phyloP scores from a whole-genome alignment of 225 moss, liverwort and hornwort species.

The Lunularia cruciata region DNA sequence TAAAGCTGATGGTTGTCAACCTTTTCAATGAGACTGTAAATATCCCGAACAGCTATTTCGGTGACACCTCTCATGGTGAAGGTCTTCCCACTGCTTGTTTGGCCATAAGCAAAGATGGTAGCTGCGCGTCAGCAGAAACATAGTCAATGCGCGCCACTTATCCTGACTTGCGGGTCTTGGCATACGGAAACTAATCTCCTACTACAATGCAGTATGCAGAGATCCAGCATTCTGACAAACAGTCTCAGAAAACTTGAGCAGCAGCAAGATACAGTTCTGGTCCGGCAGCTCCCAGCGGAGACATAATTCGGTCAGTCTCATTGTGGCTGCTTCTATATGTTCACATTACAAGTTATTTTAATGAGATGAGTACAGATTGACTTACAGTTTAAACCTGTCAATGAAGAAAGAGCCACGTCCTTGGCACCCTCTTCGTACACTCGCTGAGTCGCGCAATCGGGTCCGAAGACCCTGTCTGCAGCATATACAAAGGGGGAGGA shows the following conservation, averaged over 20 bases:
- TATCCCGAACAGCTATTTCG: constrained; percentile 85
- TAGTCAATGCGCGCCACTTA: neutral
- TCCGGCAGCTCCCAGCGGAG: too few species aligned
- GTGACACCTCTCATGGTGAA: constrained; percentile 96
- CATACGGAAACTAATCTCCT: too few species aligned
- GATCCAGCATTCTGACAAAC: too few species aligned
- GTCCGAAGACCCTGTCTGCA: constrained; percentile 95
- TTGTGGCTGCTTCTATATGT: too few species aligned
- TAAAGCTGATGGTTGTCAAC: constrained; percentile 28
- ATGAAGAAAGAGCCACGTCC: constrained; percentile 90
- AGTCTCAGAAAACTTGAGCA: too few species aligned
- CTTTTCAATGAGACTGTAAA: constrained; percentile 68
- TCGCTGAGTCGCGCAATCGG: constrained; percentile 75
- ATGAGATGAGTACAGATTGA: neutral
- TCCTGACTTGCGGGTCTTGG: too few species aligned
- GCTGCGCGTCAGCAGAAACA: constrained; percentile 44
- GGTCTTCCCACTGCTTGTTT: constrained; percentile 98
- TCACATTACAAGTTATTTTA: too few species aligned
- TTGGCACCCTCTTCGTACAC: constrained; percentile 98
- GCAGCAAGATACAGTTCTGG: too few species aligned
- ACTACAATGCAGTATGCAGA: too few species aligned
- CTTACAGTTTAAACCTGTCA: constrained; percentile 96
- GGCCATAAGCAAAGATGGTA: constrained; percentile 97
- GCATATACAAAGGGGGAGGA: neutral
- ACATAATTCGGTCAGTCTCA: too few species aligned